A percentile compares a stretch with the other conserved stretches of the same genome.
These are phyloP conservation scores for Oryza rufipogon DNA, from an alignment of 176 grass and related monocot genomes.

Conservation along the genomic window DNA sequence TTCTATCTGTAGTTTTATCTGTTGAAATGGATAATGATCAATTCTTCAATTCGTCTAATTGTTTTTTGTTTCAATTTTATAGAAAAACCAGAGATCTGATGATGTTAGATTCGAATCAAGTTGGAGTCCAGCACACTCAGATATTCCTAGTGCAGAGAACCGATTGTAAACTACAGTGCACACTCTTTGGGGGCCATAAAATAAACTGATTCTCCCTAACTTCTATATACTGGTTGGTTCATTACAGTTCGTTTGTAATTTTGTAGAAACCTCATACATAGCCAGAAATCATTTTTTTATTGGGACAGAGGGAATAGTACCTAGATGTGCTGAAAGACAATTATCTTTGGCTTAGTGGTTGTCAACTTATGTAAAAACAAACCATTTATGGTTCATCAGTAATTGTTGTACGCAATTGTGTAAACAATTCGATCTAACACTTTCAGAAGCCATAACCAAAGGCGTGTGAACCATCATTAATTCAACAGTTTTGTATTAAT, in stretches of 20 bases:
- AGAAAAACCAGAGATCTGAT: slow-evolving; percentile 17
- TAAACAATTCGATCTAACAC: neutral
- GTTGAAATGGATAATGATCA: neutral
- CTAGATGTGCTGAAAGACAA: neutral
- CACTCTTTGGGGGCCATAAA: neutral
- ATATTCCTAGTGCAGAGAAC: neutral
- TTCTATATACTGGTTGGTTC: slow-evolving; percentile 12
- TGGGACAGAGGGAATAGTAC: neutral
- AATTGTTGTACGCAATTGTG: neutral
- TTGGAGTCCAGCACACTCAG: neutral
- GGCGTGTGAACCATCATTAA: too few relatives aligned
- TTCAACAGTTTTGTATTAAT: neutral
- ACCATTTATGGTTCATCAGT: neutral
- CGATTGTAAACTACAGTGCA: neutral
- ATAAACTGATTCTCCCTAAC: neutral
- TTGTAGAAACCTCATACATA: neutral
- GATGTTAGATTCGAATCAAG: slow-evolving; percentile 1
- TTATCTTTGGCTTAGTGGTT: neutral
- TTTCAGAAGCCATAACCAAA: neutral
- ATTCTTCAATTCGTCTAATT: neutral
- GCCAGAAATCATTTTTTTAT: too few relatives aligned
- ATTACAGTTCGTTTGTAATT: slow-evolving; percentile 1
- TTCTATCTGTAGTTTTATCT: neutral
- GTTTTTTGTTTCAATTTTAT: neutral
- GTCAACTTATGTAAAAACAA: neutral